Conservation (phyloP, 2,329 filamentous ascomycete genomes). For the Stemphylium beticola region DNA sequence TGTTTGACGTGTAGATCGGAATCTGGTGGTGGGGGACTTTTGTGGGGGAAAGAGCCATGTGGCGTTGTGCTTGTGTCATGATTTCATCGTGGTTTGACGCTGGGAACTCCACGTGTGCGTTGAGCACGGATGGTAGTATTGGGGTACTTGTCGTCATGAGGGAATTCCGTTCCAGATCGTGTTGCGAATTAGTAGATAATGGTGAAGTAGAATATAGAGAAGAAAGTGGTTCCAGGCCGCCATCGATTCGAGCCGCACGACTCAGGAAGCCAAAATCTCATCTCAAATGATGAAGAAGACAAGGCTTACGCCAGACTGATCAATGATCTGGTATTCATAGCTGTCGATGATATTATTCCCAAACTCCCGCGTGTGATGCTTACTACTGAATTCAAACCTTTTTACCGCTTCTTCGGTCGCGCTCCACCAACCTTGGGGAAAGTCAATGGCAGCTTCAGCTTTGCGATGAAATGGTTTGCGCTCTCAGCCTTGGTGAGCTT, state of each 20-base stretch:
- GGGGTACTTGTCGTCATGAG: background rate
- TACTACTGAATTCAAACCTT: background rate
- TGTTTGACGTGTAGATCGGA: constrained; percentile 2
- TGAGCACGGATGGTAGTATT: background rate
- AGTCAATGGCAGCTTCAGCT: constrained; percentile 76
- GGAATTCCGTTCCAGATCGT: too few relatives aligned
- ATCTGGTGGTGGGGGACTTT: background rate
- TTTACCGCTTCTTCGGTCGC: constrained; percentile 21
- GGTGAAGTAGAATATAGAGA: background rate
- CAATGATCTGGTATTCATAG: too few relatives aligned
- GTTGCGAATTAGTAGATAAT: background rate
- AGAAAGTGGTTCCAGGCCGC: too few relatives aligned
- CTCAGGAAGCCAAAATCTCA: too few relatives aligned
- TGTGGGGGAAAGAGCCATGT: background rate
- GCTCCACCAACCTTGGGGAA: constrained; percentile 70
- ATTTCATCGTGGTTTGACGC: background rate
- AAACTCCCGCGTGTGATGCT: too few relatives aligned
- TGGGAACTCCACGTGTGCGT: background rate
- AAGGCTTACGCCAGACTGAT: too few relatives aligned
- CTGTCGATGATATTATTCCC: too few relatives aligned
- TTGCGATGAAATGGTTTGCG: constrained; percentile 68
- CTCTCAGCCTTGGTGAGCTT: constrained; percentile 67
- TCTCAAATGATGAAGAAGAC: too few relatives aligned
- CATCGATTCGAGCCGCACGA: too few relatives aligned
- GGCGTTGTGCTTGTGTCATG: constrained; percentile 8